Conservation (phyloP, 768 basidiomycete genomes). For the Butyriboletus loyo region DNA sequence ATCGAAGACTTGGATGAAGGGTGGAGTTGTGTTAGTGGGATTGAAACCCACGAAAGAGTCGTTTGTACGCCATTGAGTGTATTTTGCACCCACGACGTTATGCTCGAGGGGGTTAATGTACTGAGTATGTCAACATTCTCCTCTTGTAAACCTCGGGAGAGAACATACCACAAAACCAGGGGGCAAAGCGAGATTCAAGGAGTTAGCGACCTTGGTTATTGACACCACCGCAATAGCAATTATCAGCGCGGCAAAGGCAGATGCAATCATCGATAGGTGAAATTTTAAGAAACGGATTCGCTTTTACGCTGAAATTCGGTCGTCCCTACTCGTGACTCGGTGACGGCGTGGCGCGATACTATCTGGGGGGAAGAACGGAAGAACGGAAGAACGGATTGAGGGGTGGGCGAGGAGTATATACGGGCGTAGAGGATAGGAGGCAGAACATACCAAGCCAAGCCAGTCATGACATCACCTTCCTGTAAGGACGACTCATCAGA, state of each 20-base stretch:
- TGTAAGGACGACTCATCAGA: too few relatives aligned
- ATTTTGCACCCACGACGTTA: slow-evolving; percentile 49
- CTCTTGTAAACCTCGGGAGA: neutral
- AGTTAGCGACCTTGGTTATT: neutral
- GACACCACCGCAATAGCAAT: slow-evolving; percentile 1
- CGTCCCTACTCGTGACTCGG: neutral
- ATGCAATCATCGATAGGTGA: neutral
- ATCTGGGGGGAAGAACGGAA: neutral
- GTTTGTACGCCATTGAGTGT: slow-evolving; percentile 35
- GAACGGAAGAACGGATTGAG: too few relatives aligned
- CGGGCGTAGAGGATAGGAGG: too few relatives aligned
- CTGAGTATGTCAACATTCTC: slow-evolving; percentile 27
- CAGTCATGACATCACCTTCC: too few relatives aligned
- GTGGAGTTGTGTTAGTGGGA: slow-evolving; percentile 55
- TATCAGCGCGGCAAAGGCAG: slow-evolving; percentile 2
- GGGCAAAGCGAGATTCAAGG: slow-evolving; percentile 9
- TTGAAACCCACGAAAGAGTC: slow-evolving; percentile 50
- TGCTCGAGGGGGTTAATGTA: slow-evolving; percentile 49
- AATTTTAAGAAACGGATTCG: neutral
- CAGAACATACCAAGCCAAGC: too few relatives aligned
- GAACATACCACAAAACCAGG: slow-evolving; percentile 25
- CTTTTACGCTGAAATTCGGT: neutral
- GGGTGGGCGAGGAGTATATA: too few relatives aligned
- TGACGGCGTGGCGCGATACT: neutral
- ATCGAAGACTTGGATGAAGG: slow-evolving; percentile 60